Base-by-base conservation (phyloP, 495 filamentous ascomycete genomes). In the Glarea lozoyensis region DNA sequence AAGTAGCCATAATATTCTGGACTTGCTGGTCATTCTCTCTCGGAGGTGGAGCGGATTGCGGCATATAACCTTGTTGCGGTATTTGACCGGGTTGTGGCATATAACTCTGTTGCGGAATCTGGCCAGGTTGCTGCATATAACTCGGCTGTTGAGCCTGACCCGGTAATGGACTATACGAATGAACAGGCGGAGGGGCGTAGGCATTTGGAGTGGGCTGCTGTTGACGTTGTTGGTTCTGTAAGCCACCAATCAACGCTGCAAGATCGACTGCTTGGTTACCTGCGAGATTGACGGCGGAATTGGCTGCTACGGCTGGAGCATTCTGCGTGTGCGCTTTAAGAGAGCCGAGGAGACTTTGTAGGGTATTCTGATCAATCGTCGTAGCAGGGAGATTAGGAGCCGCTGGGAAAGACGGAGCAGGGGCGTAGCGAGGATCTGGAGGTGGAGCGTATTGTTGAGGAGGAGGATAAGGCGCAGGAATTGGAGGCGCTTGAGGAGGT, bases 341-440 rank as follows among this genome's bases (percentile, higher is more conserved):
- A 5, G 75, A 73, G 2, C 76, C 76, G 13, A 95, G 54, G 13
- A 94, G 74, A 21, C 78, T 79, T 53, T 88, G 81, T 2, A 95
- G 65, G 6, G 78, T 74, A 11, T 75, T 7, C 25, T 29, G 52
- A 94, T 84, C 11, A 94, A 64, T 22, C 76, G 69, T 7, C 78
- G 69, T 17, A 83, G 67, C 22, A 82, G 50, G 41, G 11, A 83
- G 57, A 45, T 78, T 78, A 41, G 70, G 67, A 20, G 62, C 59
- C 13, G 56, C 55, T 23, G 62, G 45, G 9, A 19, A 16, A 6
- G 37, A 52, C 59, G 40, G 24, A 20, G 43, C 33, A 13, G 47
- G 25, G 73, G 68, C 42, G 9, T 37, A 56, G 53, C 63, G 62
- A 13, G 56, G 37, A 19, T 54, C 50, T 2, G 33, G 16, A n/a